Evolutionary conservation across 2,329 filamentous ascomycete genomes (phyloP), one percentile per base, ranked within the genome.

Genomic region (Aspergillus arachidicola): DNA sequence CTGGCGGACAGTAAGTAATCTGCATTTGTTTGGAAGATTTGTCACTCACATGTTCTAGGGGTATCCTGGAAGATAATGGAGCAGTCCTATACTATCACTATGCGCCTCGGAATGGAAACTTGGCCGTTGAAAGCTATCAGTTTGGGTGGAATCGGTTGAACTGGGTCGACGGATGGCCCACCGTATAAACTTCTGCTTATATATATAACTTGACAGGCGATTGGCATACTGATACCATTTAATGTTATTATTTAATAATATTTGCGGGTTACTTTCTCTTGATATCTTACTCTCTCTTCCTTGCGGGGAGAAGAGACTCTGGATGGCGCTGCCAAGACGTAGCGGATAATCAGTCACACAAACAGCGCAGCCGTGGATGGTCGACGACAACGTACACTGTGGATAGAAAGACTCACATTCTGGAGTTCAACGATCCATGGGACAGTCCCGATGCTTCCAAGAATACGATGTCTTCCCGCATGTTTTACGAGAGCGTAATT

Each of bases 51-150:
- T 1, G 6, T n/a, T 48, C 9, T 30, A 76, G 74, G 66, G 76
- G 76, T 32, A 64, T 78, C 19, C 58, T 75, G 23, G 66, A 68
- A 9, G 75, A 77, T 51, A 72, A 74, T 1, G 87, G 86, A 2
- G 80, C 83, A 2, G 80, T 89, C 3, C 78, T 89, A 6, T 89
- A 89, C 72, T 89, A 89, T 70, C 87, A 89, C 70, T 89, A 89
- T 70, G 76, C 86, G 3, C 76, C 86, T 66, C 86, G 82, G 4
- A 75, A 76, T 4, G 80, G 84, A 63, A 84, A 84, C 3, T 80
- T 85, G 57, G 76, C 72, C 0, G 81, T 85, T 65, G 77, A 73
- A 7, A 66, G 79, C 36, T 79, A 82, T 62, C 70, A 76, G 53
- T 83, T 83, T 70, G 81, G 81, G n/a, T 84, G 81, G 81, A 84